Conservation (phyloP, 768 basidiomycete species). For the Trametes meyenii region DNA sequence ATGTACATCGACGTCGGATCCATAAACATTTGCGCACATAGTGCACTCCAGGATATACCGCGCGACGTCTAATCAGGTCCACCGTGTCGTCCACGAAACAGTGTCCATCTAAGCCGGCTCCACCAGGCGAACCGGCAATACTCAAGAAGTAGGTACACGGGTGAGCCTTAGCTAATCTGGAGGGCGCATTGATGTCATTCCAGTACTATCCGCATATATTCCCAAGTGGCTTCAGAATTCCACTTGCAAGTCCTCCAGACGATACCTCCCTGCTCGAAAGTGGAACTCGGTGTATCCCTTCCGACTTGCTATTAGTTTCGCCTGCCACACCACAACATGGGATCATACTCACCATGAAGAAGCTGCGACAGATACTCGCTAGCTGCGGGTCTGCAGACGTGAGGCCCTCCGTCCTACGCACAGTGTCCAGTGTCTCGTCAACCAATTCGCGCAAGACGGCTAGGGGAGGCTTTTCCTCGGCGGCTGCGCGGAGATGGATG, state of each 20-base stretch:
- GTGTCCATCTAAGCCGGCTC: too few relatives aligned
- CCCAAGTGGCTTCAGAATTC: neutral
- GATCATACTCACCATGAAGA: neutral
- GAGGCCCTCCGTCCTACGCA: neutral
- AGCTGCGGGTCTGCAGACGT: neutral
- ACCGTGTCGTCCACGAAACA: too few relatives aligned
- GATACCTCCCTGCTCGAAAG: neutral
- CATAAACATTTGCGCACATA: too few relatives aligned
- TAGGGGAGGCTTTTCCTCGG: neutral
- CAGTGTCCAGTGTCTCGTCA: conserved; percentile 3
- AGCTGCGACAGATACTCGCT: neutral
- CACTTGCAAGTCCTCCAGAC: neutral
- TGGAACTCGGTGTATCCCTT: conserved; percentile 9
- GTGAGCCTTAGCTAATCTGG: too few relatives aligned
- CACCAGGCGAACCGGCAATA: too few relatives aligned
- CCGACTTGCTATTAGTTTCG: neutral
- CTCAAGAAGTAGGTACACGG: too few relatives aligned
- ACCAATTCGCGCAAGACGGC: conserved; percentile 8
- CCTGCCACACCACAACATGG: neutral
- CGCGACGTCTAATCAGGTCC: too few relatives aligned
- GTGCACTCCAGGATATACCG: too few relatives aligned
- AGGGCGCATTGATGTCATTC: too few relatives aligned
- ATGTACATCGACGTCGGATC: too few relatives aligned
- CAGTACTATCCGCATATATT: too few relatives aligned
- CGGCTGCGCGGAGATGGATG: conserved; percentile 15